Conservation (phyloP, 1,284 basidiomycete genomes). For the Wallemia mellicola region DNA sequence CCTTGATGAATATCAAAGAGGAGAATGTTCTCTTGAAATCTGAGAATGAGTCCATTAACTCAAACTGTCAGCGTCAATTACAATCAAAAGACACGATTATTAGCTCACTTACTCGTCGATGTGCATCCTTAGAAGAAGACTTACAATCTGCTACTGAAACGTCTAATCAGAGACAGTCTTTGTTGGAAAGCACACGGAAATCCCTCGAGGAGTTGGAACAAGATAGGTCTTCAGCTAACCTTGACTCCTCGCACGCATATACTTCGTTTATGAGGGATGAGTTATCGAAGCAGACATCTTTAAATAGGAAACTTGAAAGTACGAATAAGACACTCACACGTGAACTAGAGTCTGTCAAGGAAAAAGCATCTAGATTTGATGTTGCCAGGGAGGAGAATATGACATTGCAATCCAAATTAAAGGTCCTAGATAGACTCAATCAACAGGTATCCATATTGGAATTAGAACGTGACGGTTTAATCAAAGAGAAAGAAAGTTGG, state of each 20-base stretch:
- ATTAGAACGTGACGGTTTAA: constrained; percentile 27
- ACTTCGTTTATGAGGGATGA: constrained; percentile 23
- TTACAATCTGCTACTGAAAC: constrained; percentile 9
- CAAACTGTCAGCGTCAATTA: neutral
- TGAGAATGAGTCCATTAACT: neutral
- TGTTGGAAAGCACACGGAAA: constrained; percentile 12
- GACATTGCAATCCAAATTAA: constrained; percentile 27
- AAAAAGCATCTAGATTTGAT: constrained; percentile 29
- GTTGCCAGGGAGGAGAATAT: constrained; percentile 43
- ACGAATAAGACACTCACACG: constrained; percentile 26
- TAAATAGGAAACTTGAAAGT: constrained; percentile 31
- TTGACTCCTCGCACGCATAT: constrained; percentile 7
- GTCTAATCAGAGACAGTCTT: constrained; percentile 9
- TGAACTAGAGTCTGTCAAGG: constrained; percentile 26
- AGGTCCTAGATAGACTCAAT: constrained; percentile 25
- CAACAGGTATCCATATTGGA: constrained; percentile 27
- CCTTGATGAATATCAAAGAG: neutral
- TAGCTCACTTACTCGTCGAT: neutral
- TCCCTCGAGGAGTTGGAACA: constrained; percentile 14
- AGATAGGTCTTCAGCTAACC: constrained; percentile 4
- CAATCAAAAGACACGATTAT: neutral
- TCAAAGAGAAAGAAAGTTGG: constrained; percentile 22
- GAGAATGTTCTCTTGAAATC: neutral
- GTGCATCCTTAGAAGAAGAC: constrained; percentile 5
- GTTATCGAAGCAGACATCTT: constrained; percentile 28